phyloP scores from a whole-genome alignment of 2,329 filamentous ascomycete genomes.

The Arthroderma sp. region DNA sequence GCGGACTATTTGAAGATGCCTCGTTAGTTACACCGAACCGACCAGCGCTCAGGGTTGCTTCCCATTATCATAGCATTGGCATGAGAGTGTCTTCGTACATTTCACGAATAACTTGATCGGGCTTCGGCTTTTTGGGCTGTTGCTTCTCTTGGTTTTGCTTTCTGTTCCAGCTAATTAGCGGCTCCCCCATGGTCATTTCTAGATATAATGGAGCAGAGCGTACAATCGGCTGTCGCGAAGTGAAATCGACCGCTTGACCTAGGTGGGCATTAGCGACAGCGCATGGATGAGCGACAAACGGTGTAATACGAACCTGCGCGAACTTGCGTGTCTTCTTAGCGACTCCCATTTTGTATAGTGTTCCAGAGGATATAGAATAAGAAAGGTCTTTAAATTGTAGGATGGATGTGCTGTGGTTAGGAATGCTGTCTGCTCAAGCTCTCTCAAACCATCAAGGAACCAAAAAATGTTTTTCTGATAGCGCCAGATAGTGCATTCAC shows the following conservation, averaged over 20 bases:
- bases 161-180: constrained; percentile 10
- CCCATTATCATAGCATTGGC: background rate
- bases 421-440: too few species aligned
- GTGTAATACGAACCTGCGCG: constrained; percentile 41
- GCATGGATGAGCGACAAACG: too few species aligned
- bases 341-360: constrained; percentile 54
- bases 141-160: constrained; percentile 60
- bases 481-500: too few species aligned
- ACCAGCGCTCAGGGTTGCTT: constrained; percentile 15
- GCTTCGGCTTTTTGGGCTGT: constrained; percentile 39
- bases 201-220: background rate
- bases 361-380: background rate
- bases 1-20: constrained; percentile 39
- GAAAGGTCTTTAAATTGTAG: background rate
- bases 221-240: constrained; percentile 61
- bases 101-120: constrained; percentile 57
- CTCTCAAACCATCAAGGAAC: too few species aligned
- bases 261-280: background rate
- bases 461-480: too few species aligned
- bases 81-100: constrained; percentile 35
- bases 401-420: too few species aligned
- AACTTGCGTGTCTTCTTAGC: constrained; percentile 90
- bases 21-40: constrained; percentile 7
- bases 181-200: background rate
- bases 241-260: constrained; percentile 70